Evolutionary conservation across 805 yeast genomes (phyloP), one percentile per base, ranked within the genome.

Genomic region (Schizosaccharomyces lindneri): DNA sequence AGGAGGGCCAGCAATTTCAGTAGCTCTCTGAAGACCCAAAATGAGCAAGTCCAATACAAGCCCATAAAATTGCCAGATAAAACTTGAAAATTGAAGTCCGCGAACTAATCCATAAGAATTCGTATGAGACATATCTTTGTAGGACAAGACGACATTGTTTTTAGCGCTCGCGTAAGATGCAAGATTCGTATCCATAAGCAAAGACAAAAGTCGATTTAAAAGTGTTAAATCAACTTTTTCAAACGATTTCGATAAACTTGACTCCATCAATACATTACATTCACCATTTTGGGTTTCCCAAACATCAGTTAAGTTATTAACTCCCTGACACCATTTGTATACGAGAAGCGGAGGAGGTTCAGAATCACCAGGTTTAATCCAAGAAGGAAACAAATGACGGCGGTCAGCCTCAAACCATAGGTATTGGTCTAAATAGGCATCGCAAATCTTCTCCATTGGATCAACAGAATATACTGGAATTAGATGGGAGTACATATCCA

Each of bases 351-450:
- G 98, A 0, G 97, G 95, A 27, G 93, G 84, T 71, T 93, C 98
- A 36, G 85, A 79, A 67, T 93, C 98, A 66, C 85, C 81, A 7
- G 99, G 98, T 69, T 93, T 93, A 48, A 93, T 78, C 98, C 98
- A 93, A 69, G 83, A 84, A 3, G 99, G 99, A 72, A 93, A 93
- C 32, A 93, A 72, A 6, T 82, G 80, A 63, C 96, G 73, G 69
- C 85, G 82, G 62, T 87, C 95, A 9, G 93, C 90, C 69, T 93
- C 97, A 71, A 85, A 90, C 96, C 97, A 93, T 57, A 93, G 73
- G 67, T 90, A 93, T 68, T 93, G 98, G 68, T 90, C 97, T 51
- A 93, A 72, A 66, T 90, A 93, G 0, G 97, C 96, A 73, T 93
- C 99, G 0, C 96, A 88, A 61, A 93, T 87, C 69, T 89, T 93